Evolutionary conservation across 1,284 basidiomycete genomes (phyloP).

Genomic region (Tilletia walkeri): DNA sequence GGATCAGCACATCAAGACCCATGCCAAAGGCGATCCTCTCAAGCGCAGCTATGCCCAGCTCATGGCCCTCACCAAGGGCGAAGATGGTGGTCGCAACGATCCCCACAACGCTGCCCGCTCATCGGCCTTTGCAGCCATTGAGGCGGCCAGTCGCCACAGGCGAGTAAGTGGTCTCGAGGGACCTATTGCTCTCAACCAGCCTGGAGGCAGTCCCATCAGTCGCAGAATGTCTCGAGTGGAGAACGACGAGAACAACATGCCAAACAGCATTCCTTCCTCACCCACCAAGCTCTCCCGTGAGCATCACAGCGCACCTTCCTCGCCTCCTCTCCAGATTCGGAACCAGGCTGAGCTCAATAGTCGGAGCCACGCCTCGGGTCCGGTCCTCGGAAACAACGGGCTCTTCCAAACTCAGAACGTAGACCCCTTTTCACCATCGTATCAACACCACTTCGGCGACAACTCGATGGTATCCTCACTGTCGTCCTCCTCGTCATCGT

Average conservation of each 20-base stretch:
- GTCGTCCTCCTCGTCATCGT: not conserved
- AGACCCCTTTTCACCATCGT: not conserved
- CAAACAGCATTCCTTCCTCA: not conserved
- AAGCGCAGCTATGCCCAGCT: constrained; percentile 15
- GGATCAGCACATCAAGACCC: constrained; percentile 54
- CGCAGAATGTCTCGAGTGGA: not conserved
- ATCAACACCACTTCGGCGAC: constrained; percentile 10
- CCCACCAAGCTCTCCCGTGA: constrained; percentile 1
- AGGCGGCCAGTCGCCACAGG: constrained; percentile 8
- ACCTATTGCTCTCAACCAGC: constrained; percentile 7
- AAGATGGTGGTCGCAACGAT: constrained; percentile 15
- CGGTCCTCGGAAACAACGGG: not conserved
- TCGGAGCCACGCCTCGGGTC: not conserved
- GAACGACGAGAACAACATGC: not conserved
- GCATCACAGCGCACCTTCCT: not conserved
- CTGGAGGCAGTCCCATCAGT: not conserved
- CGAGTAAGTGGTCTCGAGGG: not conserved
- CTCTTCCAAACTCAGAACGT: not conserved
- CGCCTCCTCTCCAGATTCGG: not conserved
- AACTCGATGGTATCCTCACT: not conserved
- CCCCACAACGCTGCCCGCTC: constrained; percentile 1
- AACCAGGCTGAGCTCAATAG: not conserved
- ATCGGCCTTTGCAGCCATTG: constrained; percentile 2
- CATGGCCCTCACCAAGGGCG: constrained; percentile 18
- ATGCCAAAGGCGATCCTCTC: constrained; percentile 33